Base-by-base conservation (phyloP, 257 asterid genomes). In the Galeopsis tetrahit region DNA sequence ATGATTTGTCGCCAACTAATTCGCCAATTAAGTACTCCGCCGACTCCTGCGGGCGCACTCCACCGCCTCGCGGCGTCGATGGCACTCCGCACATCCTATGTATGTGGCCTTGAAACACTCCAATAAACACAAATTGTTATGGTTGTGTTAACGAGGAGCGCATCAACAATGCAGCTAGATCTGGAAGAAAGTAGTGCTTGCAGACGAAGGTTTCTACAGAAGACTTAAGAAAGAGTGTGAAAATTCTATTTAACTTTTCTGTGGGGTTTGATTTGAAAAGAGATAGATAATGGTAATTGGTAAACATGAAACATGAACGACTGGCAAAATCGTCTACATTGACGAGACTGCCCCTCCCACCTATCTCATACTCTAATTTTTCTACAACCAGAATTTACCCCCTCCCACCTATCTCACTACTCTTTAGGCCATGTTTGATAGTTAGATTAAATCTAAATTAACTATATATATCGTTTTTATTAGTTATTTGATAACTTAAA, bases 81-180 rank as follows among this genome's bases (percentile, higher is more conserved):
- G 98, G 89, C 61, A 86, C 88, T 75, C 87, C 98, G 51, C 99
- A 98, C 99, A 95, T 95, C 61, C 71, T 62, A 35, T 34, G n/a
- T 62, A 35, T 34, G n/a, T 4, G 36, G 14, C 35, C n/a, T 59
- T 60, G 68, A 5, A 56, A 71, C 76, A 71, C 60, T 15, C 51
- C 52, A 59, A 52, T 49, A 38, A 32, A 40, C 74, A 48, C 71
- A 7, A 66, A 46, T 21, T 61, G 40, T 52, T 49, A 28, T 36
- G 46, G 7, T 56, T 48, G 49, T 11, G 85, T 31, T 8, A 7
- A 35, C 4, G 66, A 15, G 39, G 3, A 43, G 75, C n/a, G 76
- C 31, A 39, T 35, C 9, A 17, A 58, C 80, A 66, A 75, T 81
- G 79, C 14, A 39, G 77, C 35, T 72, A 72, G 80, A 76, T 78